phyloP scores from a whole-genome alignment of 163 green algal species.

The Coccomyxa subellipsoidea region DNA sequence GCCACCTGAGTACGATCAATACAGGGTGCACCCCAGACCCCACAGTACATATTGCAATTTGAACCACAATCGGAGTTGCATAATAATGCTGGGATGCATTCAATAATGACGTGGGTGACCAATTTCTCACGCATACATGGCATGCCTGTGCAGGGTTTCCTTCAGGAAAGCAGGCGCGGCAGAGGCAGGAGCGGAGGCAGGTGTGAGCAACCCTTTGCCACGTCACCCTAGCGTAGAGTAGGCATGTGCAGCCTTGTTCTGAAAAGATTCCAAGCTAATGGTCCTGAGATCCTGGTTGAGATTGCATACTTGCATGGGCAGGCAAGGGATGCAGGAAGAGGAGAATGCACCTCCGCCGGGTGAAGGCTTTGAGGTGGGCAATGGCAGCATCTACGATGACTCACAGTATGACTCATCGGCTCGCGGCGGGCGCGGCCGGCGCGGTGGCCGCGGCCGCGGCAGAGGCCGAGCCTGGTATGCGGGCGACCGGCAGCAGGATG shows the following conservation, averaged over 20 bases:
- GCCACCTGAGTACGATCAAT: slow-evolving; percentile 6
- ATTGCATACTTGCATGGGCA: neutral
- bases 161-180: neutral
- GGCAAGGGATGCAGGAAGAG: neutral
- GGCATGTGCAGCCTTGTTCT: neutral
- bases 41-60: too few species aligned
- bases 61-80: too few species aligned
- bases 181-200: neutral
- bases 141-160: neutral
- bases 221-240: too few species aligned
- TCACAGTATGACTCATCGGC: neutral
- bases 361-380: neutral
- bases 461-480: too few species aligned
- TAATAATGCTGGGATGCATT: too few species aligned
- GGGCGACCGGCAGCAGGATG: neutral
- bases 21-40: neutral
- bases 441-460: neutral
- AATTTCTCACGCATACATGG: neutral
- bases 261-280: neutral
- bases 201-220: neutral
- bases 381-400: neutral
- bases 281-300: neutral
- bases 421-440: neutral
- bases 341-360: neutral
- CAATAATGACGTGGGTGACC: too few species aligned